These are phyloP conservation scores for Lenzites betulinus DNA, from an alignment of 768 basidiomycete genomes.

Conservation along the genomic window DNA sequence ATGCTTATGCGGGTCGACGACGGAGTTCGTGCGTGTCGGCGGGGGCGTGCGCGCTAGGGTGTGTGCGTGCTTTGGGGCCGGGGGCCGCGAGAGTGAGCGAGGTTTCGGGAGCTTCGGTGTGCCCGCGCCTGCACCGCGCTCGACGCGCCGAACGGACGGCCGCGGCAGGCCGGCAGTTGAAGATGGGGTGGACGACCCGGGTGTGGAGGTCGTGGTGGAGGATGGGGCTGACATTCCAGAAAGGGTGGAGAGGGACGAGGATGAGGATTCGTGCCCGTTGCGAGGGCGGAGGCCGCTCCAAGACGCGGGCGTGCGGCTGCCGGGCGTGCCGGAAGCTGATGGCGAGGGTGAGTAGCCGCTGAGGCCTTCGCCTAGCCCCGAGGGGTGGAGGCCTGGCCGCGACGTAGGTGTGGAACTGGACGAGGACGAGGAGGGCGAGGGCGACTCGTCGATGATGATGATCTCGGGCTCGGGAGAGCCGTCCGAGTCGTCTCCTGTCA, in stretches of 20 bases:
- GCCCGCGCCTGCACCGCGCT: slow-evolving; percentile 10
- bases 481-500: slow-evolving; percentile 50
- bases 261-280: slow-evolving; percentile 6
- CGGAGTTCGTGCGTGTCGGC: slow-evolving; percentile 18
- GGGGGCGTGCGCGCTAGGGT: slow-evolving; percentile 12
- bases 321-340: slow-evolving; percentile 4
- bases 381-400: slow-evolving; percentile 24
- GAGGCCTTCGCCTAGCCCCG: slow-evolving; percentile 5
- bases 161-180: not conserved
- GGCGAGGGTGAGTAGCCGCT: slow-evolving; percentile 1
- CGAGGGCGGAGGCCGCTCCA: slow-evolving; percentile 5
- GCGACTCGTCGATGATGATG: slow-evolving; percentile 35
- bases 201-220: slow-evolving; percentile 1
- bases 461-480: slow-evolving; percentile 11
- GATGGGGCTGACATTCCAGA: not conserved
- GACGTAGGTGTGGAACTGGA: slow-evolving; percentile 19
- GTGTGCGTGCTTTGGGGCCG: not conserved
- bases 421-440: slow-evolving; percentile 17
- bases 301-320: slow-evolving; percentile 4
- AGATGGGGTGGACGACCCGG: not conserved
- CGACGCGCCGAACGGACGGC: slow-evolving; percentile 16
- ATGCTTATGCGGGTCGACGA: not conserved
- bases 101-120: slow-evolving; percentile 17
- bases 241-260: slow-evolving; percentile 3
- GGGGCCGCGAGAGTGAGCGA: slow-evolving; percentile 9